Conservation (phyloP, 139 green algal genomes). For the Closterium sp. region DNA sequence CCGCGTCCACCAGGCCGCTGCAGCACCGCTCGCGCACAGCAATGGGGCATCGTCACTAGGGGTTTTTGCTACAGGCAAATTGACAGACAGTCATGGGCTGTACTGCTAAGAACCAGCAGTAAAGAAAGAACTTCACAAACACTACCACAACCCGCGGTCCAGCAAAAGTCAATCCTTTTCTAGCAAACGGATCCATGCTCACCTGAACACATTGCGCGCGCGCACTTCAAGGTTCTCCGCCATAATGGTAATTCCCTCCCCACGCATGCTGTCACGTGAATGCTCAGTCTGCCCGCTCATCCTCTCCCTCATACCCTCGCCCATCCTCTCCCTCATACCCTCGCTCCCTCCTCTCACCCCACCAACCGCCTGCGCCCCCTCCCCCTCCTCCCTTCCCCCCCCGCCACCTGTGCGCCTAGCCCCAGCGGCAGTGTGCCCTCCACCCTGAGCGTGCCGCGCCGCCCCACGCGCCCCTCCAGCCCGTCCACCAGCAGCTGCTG, state of each 20-base stretch:
- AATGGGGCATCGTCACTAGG: not conserved
- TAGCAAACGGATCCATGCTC: not conserved
- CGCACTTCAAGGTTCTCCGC: constrained; percentile 54
- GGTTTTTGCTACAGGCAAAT: no score
- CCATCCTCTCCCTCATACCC: constrained; percentile 39
- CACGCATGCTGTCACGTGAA: constrained; percentile 15
- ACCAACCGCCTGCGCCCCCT: not conserved
- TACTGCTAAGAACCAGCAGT: not conserved
- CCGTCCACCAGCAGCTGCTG: constrained; percentile 51
- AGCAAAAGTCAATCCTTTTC: not conserved
- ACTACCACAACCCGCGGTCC: not conserved
- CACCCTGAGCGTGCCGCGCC: constrained; percentile 30
- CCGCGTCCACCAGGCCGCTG: constrained; percentile 44
- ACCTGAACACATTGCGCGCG: constrained; percentile 55
- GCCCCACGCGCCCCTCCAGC: constrained; percentile 49
- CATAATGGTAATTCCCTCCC: constrained; percentile 43
- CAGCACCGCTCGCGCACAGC: not conserved
- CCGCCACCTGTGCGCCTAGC: not conserved
- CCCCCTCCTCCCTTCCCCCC: not conserved
- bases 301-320: constrained; percentile 43
- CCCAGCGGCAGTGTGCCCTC: not conserved
- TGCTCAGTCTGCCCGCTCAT: constrained; percentile 29
- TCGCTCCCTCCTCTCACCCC: not conserved
- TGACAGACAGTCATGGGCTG: not conserved
- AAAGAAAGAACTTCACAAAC: not conserved